A percentile compares a stretch with the other conserved stretches of the same genome.
phyloP scores from a whole-genome alignment of 176 grass and related monocot genomes.

The Aechmea fasciata region DNA sequence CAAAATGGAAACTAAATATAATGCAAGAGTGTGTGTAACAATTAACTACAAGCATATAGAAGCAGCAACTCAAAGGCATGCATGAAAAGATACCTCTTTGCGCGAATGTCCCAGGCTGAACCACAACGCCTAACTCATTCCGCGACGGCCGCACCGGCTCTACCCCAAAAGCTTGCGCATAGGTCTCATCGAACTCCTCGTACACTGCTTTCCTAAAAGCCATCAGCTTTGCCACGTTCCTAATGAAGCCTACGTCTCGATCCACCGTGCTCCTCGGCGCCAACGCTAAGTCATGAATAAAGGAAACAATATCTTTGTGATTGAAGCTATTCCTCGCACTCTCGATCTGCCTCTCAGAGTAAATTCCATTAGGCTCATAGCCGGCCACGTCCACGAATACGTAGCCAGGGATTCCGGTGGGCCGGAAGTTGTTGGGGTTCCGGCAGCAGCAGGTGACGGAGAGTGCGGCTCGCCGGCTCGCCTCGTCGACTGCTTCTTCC shows the following conservation, averaged over 20 bases:
- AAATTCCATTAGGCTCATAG: constrained; percentile 53
- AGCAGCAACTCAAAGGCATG: constrained; percentile 25
- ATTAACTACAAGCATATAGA: constrained; percentile 10
- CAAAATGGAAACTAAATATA: neutral
- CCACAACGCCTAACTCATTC: constrained; percentile 12
- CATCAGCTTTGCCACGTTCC: constrained; percentile 37
- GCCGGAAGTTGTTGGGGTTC: constrained; percentile 24
- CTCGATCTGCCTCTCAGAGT: constrained; percentile 48
- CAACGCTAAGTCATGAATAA: constrained; percentile 38
- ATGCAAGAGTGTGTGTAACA: neutral
- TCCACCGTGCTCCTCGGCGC: constrained; percentile 16
- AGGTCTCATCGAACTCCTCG: constrained; percentile 53
- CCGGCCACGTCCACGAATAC: constrained; percentile 61
- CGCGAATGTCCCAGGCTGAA: constrained; percentile 29
- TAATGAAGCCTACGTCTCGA: constrained; percentile 21
- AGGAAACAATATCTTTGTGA: constrained; percentile 19
- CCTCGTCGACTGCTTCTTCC: constrained; percentile 74
- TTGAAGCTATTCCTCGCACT: constrained; percentile 36
- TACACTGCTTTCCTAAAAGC: constrained; percentile 49
- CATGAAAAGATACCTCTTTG: constrained; percentile 77
- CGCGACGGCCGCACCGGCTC: constrained; percentile 21
- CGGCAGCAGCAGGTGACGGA: constrained; percentile 62
- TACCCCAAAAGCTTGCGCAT: constrained; percentile 74
- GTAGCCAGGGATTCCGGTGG: constrained; percentile 27
- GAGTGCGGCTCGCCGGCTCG: constrained; percentile 49